These are phyloP conservation scores for Zygoascus meyerae DNA, from an alignment of 1,139 yeast genomes.

Conservation along the genomic window DNA sequence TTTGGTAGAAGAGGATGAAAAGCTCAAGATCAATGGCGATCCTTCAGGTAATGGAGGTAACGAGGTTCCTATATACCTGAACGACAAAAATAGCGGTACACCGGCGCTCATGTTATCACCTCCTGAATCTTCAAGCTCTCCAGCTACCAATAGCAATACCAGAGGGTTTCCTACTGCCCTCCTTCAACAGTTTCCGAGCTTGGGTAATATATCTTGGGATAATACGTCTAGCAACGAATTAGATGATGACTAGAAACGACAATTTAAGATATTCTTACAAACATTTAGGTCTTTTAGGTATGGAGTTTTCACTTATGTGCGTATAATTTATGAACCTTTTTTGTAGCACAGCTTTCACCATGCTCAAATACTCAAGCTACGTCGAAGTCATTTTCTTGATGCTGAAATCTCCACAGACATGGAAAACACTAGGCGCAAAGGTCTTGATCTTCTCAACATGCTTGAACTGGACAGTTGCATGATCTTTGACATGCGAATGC, in stretches of 20 bases:
- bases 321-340: conserved; percentile 4
- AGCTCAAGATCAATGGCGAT: neutral
- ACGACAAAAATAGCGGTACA: conserved; percentile 3
- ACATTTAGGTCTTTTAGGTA: too few relatives aligned
- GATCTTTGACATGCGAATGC: too few relatives aligned
- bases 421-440: conserved; percentile 86
- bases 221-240: conserved; percentile 9
- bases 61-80: conserved; percentile 7
- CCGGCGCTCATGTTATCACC: conserved; percentile 12
- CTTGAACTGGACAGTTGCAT: conserved; percentile 13
- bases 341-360: conserved; percentile 4
- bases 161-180: conserved; percentile 19
- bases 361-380: conserved; percentile 2
- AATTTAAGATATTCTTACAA: neutral
- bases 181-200: conserved; percentile 23
- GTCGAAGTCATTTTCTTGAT: conserved; percentile 8
- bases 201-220: conserved; percentile 17
- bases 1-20: conserved; percentile 58
- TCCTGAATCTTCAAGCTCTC: conserved; percentile 9
- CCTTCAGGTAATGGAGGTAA: neutral
- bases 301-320: conserved; percentile 1
- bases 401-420: conserved; percentile 55
- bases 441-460: conserved; percentile 64
- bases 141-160: neutral
- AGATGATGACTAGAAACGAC: conserved; percentile 13